Percentiles rank a stretch among this genome's conserved stretches.
phyloP scores from a whole-genome alignment of 352 stramenopile genomes.

The Phytophthora vignae region DNA sequence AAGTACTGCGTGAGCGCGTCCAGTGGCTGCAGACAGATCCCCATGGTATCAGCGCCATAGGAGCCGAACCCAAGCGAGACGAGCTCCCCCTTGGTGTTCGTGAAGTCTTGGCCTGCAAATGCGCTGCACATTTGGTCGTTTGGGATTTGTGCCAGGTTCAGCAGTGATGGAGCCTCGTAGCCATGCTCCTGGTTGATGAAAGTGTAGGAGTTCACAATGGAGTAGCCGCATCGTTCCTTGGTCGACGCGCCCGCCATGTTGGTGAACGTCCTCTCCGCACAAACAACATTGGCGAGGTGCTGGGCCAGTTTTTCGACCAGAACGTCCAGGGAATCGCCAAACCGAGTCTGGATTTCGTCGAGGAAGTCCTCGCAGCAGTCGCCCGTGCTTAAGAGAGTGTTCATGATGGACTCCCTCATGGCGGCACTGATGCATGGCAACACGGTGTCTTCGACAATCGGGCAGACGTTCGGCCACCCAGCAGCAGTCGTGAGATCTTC shows the following conservation, averaged over 20 bases:
- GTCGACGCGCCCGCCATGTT: constrained; percentile 20
- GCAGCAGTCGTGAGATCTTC: constrained; percentile 3
- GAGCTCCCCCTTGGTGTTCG: constrained; percentile 30
- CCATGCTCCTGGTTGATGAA: neutral
- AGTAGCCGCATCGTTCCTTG: constrained; percentile 45
- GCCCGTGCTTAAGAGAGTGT: constrained; percentile 8
- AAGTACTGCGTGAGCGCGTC: constrained; percentile 42
- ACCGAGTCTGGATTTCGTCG: constrained; percentile 36
- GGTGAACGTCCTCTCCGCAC: constrained; percentile 43
- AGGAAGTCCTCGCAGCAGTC: constrained; percentile 54
- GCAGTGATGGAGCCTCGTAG: neutral
- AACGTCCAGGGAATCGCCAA: constrained; percentile 37
- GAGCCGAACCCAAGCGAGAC: constrained; percentile 35
- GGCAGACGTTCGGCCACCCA: constrained; percentile 23
- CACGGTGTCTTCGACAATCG: constrained; percentile 35
- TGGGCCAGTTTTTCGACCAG: constrained; percentile 39
- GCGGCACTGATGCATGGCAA: constrained; percentile 36
- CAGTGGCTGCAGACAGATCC: constrained; percentile 52
- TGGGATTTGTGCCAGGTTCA: constrained; percentile 43
- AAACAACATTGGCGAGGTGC: constrained; percentile 34
- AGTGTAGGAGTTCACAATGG: constrained; percentile 33
- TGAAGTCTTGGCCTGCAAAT: constrained; percentile 45
- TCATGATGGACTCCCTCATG: constrained; percentile 30
- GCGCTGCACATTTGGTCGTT: constrained; percentile 53
- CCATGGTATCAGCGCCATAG: constrained; percentile 29